Conservation (phyloP, 2,329 filamentous ascomycete genomes). For the Diaporthe destruens region DNA sequence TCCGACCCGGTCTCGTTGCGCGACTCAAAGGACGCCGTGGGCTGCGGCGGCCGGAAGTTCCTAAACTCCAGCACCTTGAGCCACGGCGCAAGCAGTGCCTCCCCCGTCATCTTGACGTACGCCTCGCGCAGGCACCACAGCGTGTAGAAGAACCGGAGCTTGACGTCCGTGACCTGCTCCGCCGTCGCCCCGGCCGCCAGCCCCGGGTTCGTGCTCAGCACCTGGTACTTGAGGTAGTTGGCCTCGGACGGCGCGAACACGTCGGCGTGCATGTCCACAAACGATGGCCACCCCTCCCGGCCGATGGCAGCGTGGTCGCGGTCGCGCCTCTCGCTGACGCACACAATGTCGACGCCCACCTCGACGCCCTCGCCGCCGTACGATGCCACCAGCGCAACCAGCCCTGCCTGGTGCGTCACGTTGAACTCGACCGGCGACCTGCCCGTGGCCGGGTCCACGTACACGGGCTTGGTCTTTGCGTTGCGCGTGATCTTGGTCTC, state of each 20-base stretch:
- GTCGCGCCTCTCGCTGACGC: constrained; percentile 76
- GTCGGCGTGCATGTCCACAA: constrained; percentile 79
- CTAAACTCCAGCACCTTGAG: constrained; percentile 77
- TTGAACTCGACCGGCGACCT: constrained; percentile 74
- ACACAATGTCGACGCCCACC: constrained; percentile 82
- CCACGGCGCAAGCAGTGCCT: constrained; percentile 81
- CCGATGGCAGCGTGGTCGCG: constrained; percentile 70
- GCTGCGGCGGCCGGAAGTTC: constrained; percentile 68
- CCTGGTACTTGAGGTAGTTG: constrained; percentile 67
- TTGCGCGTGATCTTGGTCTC: constrained; percentile 69
- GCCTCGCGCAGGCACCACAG: constrained; percentile 85
- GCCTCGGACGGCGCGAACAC: constrained; percentile 76
- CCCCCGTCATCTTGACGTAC: constrained; percentile 86
- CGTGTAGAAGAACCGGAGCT: constrained; percentile 79
- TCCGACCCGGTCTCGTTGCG: constrained; percentile 49
- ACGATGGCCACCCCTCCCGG: constrained; percentile 72
- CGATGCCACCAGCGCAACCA: constrained; percentile 71
- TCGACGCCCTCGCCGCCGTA: constrained; percentile 54
- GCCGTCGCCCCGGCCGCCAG: constrained; percentile 47
- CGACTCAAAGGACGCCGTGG: constrained; percentile 45
- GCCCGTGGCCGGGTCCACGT: constrained; percentile 60
- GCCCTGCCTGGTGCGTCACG: constrained; percentile 81
- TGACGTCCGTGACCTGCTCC: constrained; percentile 65
- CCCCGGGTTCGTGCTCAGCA: constrained; percentile 47
- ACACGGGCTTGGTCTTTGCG: constrained; percentile 67